Evolutionary conservation across 2,329 filamentous ascomycete species (phyloP).

Genomic region (Venturia pyrina): DNA sequence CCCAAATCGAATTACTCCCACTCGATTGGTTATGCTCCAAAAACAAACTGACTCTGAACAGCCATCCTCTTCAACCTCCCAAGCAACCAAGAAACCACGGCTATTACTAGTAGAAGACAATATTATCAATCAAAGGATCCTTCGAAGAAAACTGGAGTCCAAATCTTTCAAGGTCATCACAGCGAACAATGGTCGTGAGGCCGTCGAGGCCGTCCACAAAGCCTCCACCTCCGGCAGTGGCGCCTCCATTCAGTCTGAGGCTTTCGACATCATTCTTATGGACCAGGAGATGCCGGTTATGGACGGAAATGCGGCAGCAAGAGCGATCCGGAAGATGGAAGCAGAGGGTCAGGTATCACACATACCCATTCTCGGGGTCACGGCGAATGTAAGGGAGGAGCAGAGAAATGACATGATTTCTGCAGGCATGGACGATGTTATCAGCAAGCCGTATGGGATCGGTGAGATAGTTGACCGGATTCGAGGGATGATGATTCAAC

Average conservation of each 20-base stretch:
- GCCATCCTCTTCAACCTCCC: neutral
- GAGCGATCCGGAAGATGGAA: constrained; percentile 11
- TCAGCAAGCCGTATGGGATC: constrained; percentile 26
- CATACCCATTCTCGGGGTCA: constrained; percentile 13
- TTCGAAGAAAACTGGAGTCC: constrained; percentile 23
- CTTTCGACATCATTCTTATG: constrained; percentile 12
- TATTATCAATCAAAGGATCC: constrained; percentile 26
- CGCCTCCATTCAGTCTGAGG: neutral
- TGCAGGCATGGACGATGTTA: constrained; percentile 13
- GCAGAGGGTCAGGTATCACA: constrained; percentile 4
- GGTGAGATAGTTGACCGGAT: constrained; percentile 19
- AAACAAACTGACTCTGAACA: constrained; percentile 8
- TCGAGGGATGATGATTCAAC: neutral
- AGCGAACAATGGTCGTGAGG: constrained; percentile 24
- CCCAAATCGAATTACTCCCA: neutral
- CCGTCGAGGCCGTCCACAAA: constrained; percentile 12
- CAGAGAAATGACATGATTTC: constrained; percentile 3
- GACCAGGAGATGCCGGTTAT: constrained; percentile 13
- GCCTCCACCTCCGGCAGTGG: neutral
- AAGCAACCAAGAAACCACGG: neutral
- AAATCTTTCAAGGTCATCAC: constrained; percentile 21
- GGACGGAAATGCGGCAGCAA: constrained; percentile 11
- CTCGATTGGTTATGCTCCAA: neutral
- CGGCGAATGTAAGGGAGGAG: constrained; percentile 12
- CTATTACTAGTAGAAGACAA: constrained; percentile 26